A percentile compares a stretch with the other conserved stretches of the same genome.
Conservation (phyloP, 306 rosid genomes). For the Sophora flavescens region DNA sequence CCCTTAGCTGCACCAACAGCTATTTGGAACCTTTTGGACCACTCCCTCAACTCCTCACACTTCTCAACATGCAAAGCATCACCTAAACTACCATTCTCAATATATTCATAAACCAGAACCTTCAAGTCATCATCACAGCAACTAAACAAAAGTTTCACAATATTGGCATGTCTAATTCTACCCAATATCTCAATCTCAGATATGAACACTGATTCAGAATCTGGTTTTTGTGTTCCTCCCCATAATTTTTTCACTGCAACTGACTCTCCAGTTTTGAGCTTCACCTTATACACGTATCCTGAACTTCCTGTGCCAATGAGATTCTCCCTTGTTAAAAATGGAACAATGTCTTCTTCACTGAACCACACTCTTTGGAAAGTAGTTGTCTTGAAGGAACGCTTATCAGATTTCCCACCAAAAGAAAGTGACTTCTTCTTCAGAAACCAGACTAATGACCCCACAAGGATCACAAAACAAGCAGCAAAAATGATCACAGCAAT, state of each 20-base stretch:
- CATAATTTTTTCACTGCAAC: conserved; percentile 82
- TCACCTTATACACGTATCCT: conserved; percentile 69
- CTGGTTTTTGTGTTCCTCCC: conserved; percentile 47
- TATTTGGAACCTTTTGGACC: conserved; percentile 60
- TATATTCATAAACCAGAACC: conserved; percentile 75
- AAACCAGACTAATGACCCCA: conserved; percentile 59
- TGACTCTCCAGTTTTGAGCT: conserved; percentile 63
- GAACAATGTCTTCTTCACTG: conserved; percentile 68
- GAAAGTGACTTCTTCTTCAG: conserved; percentile 44
- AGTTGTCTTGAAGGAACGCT: conserved; percentile 49
- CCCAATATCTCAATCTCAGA: conserved; percentile 85
- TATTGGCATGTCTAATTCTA: conserved; percentile 77
- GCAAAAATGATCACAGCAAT: conserved; percentile 48
- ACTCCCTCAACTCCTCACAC: conserved; percentile 51
- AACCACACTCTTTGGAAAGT: conserved; percentile 69
- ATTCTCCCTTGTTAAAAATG: conserved; percentile 53
- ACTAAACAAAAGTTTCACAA: conserved; percentile 75
- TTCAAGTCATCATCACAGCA: conserved; percentile 68
- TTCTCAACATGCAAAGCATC: conserved; percentile 69
- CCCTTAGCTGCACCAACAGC: conserved; percentile 83
- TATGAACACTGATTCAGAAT: conserved; percentile 56
- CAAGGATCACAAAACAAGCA: conserved; percentile 44
- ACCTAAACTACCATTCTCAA: conserved; percentile 85
- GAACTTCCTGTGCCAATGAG: conserved; percentile 80
- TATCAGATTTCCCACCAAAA: conserved; percentile 45